phyloP scores from a whole-genome alignment of 192 early-diverging fungal genomes.

The Dissophora ornata region DNA sequence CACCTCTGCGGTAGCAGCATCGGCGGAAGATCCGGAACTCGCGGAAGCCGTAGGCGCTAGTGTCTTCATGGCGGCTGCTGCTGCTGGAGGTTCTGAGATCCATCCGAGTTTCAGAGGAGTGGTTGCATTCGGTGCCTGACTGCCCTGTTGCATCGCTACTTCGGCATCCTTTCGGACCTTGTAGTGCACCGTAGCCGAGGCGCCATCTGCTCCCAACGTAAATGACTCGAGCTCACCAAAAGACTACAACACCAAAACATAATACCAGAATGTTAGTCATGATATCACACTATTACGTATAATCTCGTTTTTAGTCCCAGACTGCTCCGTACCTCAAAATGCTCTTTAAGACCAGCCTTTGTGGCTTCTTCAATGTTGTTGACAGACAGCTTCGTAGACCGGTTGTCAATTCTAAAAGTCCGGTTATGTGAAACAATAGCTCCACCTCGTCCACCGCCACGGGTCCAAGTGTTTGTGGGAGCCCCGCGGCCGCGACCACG shows the following conservation, averaged over 20 bases:
- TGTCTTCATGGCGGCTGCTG: slow-evolving; percentile 4
- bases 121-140: slow-evolving; percentile 19
- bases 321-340: slow-evolving; percentile 71
- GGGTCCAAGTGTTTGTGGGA: slow-evolving; percentile 57
- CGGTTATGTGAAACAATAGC: slow-evolving; percentile 59
- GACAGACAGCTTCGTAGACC: slow-evolving; percentile 74
- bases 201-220: slow-evolving; percentile 53
- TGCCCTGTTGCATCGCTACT: slow-evolving; percentile 54
- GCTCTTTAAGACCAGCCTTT: slow-evolving; percentile 59
- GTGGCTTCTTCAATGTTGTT: slow-evolving; percentile 62
- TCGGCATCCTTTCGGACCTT: slow-evolving; percentile 69
- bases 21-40: not conserved
- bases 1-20: slow-evolving; percentile 1
- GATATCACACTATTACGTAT: not conserved
- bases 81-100: slow-evolving; percentile 24
- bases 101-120: slow-evolving; percentile 41
- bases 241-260: slow-evolving; percentile 29
- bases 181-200: slow-evolving; percentile 62
- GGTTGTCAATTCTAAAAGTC: slow-evolving; percentile 69
- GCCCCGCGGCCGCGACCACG: slow-evolving; percentile 63
- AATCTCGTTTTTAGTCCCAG: not conserved
- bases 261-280: not conserved
- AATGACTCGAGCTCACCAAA: slow-evolving; percentile 65
- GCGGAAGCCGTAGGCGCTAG: not conserved
- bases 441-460: slow-evolving; percentile 56